Evolutionary conservation across 257 asterid genomes (phyloP), one percentile per base, ranked within the genome.

Genomic region (Petrea volubilis): DNA sequence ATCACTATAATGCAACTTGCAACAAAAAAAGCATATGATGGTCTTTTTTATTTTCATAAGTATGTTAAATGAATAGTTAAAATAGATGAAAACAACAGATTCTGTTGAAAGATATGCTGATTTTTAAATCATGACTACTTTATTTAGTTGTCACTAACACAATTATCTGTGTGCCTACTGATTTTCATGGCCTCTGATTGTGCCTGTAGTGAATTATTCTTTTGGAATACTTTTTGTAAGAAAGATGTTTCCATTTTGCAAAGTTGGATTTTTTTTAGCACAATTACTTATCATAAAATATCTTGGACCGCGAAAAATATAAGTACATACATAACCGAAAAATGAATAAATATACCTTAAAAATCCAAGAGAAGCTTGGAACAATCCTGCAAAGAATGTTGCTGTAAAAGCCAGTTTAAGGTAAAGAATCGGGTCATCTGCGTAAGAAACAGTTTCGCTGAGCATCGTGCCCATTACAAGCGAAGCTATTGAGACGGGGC

Each of bases 391-490:
- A 51, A 93, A 84, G 73, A 93, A 83, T 13, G 97, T 93, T 0
- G 98, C 84, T 15, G 98, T 90, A 69, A 93, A 90, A 34, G 97
- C 98, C 77, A 93, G 81, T 36, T 80, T 84, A 60, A 93, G 96
- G 81, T 90, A 93, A 28, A 88, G 95, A 55, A 21, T 59, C 2
- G 92, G 90, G 0, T 93, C 75, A 0, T 84, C 79, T 15, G 51
- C 68, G 47, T 60, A 79, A 3, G 96, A 78, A 78, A 90, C 91
- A 0, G 70, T 78, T 70, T 90, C 94, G 41, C 76, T 87, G 4
- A 93, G 87, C 98, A 93, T 93, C 25, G 97, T 87, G 25, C 97
- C 98, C 98, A 90, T 90, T 0, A 93, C 96, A 20, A 93, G 95
- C 50, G 98, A 93, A 29, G 97, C 96, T 73, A 93, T 90, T 3